phyloP scores from a whole-genome alignment of 2,329 filamentous ascomycete genomes.

The Sporothrix euskadiensis region DNA sequence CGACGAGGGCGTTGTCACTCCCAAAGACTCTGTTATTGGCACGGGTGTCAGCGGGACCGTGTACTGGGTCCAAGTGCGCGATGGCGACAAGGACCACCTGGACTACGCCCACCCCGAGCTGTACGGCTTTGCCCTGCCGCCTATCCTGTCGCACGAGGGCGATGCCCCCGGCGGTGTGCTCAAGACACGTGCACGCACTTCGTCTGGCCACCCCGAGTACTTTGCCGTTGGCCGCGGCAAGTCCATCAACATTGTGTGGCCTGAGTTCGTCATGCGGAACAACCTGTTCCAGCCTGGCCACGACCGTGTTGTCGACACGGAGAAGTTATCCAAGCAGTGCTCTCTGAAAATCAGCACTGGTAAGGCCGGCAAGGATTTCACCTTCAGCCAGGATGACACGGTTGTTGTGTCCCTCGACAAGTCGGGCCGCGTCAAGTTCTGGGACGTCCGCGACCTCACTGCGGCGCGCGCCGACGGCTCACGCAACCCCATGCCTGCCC shows the following conservation, averaged over 20 bases:
- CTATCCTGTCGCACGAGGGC: slow-evolving; percentile 80
- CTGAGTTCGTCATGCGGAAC: slow-evolving; percentile 62
- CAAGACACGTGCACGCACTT: slow-evolving; percentile 92
- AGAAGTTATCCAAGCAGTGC: slow-evolving; percentile 82
- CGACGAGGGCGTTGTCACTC: slow-evolving; percentile 54
- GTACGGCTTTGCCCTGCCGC: slow-evolving; percentile 85
- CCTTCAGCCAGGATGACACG: slow-evolving; percentile 94
- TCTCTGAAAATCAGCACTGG: slow-evolving; percentile 93
- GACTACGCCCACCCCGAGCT: slow-evolving; percentile 77
- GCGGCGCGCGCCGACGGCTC: slow-evolving; percentile 54
- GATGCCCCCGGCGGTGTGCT: slow-evolving; percentile 88
- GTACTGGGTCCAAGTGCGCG: slow-evolving; percentile 87
- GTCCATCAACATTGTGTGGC: slow-evolving; percentile 87
- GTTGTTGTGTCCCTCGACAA: slow-evolving; percentile 96
- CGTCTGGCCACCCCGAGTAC: slow-evolving; percentile 84
- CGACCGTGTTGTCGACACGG: slow-evolving; percentile 76
- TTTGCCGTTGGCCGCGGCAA: slow-evolving; percentile 96
- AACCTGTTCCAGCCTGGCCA: slow-evolving; percentile 64
- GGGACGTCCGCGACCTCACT: slow-evolving; percentile 85
- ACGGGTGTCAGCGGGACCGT: slow-evolving; percentile 94
- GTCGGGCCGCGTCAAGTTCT: slow-evolving; percentile 94
- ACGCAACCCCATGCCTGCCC: slow-evolving; percentile 54
- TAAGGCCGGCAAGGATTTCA: slow-evolving; percentile 97
- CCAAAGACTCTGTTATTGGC: slow-evolving; percentile 80
- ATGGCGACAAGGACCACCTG: slow-evolving; percentile 75